Evolutionary conservation across 148 eudicot genomes (phyloP).

Genomic region (Diospyros lotus): DNA sequence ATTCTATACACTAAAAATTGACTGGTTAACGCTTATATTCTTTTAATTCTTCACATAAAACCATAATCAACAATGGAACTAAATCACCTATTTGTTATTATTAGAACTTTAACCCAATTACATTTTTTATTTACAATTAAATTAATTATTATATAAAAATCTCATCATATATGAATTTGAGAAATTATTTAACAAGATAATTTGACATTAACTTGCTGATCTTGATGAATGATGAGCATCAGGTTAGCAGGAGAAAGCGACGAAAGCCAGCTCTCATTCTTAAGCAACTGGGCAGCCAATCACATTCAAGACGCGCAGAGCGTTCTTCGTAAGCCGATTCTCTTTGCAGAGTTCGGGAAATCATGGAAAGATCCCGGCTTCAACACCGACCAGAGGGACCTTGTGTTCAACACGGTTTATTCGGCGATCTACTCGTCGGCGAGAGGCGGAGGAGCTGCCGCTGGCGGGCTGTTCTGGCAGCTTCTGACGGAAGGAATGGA

Average conservation of each 20-base stretch:
- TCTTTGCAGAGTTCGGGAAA: constrained; percentile 82
- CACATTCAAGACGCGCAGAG: constrained; percentile 70
- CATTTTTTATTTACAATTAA: not conserved
- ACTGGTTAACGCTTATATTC: too few relatives aligned
- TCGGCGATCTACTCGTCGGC: constrained; percentile 61
- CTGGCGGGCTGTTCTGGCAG: constrained; percentile 89
- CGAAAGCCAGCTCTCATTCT: constrained; percentile 51
- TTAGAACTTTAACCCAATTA: too few relatives aligned
- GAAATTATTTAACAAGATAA: not conserved
- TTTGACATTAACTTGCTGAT: not conserved
- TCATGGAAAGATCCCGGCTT: constrained; percentile 66
- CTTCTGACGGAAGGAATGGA: constrained; percentile 65
- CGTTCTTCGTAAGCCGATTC: constrained; percentile 62
- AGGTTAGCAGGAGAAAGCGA: constrained; percentile 64
- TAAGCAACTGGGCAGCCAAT: constrained; percentile 64
- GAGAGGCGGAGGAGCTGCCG: constrained; percentile 67
- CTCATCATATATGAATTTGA: too few relatives aligned
- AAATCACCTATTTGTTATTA: too few relatives aligned
- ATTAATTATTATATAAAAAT: not conserved
- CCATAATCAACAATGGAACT: too few relatives aligned
- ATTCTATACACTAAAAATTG: too few relatives aligned
- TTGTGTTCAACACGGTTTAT: constrained; percentile 44
- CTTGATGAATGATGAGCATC: not conserved
- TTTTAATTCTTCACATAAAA: too few relatives aligned
- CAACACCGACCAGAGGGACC: constrained; percentile 53